Evolutionary conservation across 2,329 filamentous ascomycete genomes (phyloP).

Genomic region (Triangularia verruculosa): DNA sequence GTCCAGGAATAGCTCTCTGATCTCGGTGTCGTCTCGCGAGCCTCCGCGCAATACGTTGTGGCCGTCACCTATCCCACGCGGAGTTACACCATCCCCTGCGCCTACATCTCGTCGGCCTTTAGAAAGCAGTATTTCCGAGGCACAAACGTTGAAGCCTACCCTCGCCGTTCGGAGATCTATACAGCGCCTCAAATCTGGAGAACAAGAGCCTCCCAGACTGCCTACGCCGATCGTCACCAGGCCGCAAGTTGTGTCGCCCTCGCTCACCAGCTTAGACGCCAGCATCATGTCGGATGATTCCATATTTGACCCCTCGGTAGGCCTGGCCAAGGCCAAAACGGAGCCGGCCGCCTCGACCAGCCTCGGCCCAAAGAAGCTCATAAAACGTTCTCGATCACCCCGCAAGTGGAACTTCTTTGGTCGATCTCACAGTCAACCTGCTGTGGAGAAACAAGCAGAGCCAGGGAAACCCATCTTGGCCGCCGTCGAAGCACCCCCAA

Average conservation of each 20-base stretch:
- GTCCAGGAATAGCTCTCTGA: constrained; percentile 42
- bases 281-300: constrained; percentile 58
- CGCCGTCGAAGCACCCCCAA: constrained; percentile 47
- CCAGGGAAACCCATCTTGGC: constrained; percentile 41
- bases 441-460: constrained; percentile 38
- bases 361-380: constrained; percentile 50
- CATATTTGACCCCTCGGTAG: constrained; percentile 40
- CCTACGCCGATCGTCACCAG: constrained; percentile 53
- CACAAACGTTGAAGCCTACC: constrained; percentile 45
- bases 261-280: constrained; percentile 56
- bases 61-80: constrained; percentile 52
- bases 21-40: constrained; percentile 41
- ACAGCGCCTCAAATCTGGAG: constrained; percentile 48
- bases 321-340: constrained; percentile 33
- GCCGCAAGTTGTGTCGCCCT: constrained; percentile 40
- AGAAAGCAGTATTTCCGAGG: constrained; percentile 56
- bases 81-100: constrained; percentile 27
- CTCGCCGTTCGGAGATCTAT: constrained; percentile 55
- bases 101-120: constrained; percentile 44
- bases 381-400: constrained; percentile 54
- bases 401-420: constrained; percentile 64
- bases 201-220: constrained; percentile 43
- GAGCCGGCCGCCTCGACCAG: constrained; percentile 26
- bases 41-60: constrained; percentile 46
- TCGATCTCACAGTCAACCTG: constrained; percentile 47